Conservation (phyloP, 805 yeast genomes). For the Brettanomyces nanus region DNA sequence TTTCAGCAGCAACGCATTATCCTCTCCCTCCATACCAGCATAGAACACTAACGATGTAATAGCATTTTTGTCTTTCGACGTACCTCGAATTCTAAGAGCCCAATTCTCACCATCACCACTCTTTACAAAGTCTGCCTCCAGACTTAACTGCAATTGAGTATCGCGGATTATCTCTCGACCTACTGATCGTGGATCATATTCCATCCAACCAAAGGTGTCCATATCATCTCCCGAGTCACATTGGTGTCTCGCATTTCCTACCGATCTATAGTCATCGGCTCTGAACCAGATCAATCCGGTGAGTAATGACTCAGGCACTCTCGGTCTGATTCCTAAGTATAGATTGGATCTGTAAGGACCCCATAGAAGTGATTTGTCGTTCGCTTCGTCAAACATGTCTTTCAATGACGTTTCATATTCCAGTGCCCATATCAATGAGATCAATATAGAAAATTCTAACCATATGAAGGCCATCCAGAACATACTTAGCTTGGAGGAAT, state of each 20-base stretch:
- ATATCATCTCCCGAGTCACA: constrained; percentile 69
- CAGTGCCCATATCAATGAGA: not conserved
- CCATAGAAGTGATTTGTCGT: constrained; percentile 62
- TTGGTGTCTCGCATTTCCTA: constrained; percentile 57
- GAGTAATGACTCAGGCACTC: constrained; percentile 65
- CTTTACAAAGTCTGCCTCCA: constrained; percentile 73
- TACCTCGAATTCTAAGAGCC: constrained; percentile 68
- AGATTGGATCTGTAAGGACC: constrained; percentile 88
- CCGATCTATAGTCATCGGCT: constrained; percentile 45
- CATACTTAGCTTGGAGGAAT: too few species aligned
- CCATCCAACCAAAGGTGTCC: constrained; percentile 75
- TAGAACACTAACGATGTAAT: constrained; percentile 69
- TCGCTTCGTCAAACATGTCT: constrained; percentile 26
- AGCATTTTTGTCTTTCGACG: constrained; percentile 42
- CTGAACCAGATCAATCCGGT: constrained; percentile 88
- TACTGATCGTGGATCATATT: constrained; percentile 81
- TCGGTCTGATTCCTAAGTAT: constrained; percentile 80
- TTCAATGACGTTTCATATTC: not conserved
- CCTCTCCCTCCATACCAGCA: constrained; percentile 58
- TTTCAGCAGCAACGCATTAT: constrained; percentile 26
- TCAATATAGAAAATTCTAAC: not conserved
- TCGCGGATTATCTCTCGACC: constrained; percentile 76
- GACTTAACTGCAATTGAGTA: constrained; percentile 47
- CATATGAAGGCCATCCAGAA: too few species aligned
- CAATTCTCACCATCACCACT: constrained; percentile 61